Conservation (phyloP, 1,139 yeast genomes). For the Zygosaccharomyces sapae region DNA sequence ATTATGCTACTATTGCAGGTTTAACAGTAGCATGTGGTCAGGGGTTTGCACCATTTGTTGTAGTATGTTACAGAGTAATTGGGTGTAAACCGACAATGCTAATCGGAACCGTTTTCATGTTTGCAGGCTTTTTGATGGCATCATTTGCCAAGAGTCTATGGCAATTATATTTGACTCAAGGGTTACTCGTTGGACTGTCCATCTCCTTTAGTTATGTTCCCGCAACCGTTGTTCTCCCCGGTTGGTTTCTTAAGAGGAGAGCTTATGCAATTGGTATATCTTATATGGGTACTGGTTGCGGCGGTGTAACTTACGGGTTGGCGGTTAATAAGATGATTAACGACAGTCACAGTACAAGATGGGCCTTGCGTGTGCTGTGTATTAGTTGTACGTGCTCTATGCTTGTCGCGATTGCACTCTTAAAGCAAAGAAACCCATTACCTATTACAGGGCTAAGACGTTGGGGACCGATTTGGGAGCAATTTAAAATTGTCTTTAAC, state of each 20-base stretch:
- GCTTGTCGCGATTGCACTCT: conserved; percentile 40
- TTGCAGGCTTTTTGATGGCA: conserved; percentile 58
- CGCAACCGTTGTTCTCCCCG: conserved; percentile 51
- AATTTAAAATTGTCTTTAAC: conserved; percentile 17
- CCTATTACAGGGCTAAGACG: conserved; percentile 31
- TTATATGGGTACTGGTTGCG: conserved; percentile 58
- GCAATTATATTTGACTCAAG: conserved; percentile 69
- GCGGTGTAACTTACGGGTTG: conserved; percentile 46
- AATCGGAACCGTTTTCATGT: conserved; percentile 50
- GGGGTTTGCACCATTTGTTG: conserved; percentile 51
- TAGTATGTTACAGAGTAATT: conserved; percentile 38
- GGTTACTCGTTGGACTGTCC: conserved; percentile 59
- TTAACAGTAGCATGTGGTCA: conserved; percentile 57
- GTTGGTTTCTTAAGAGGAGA: conserved; percentile 57
- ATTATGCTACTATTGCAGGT: conserved; percentile 70
- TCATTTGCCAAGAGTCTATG: conserved; percentile 57
- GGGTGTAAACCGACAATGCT: conserved; percentile 42
- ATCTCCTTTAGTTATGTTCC: conserved; percentile 61
- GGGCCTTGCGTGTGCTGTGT: conserved; percentile 66
- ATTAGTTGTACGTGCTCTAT: conserved; percentile 40
- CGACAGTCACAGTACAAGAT: conserved; percentile 52
- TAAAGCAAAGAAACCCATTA: conserved; percentile 45
- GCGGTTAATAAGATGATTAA: conserved; percentile 41
- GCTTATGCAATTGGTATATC: conserved; percentile 55
- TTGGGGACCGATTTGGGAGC: conserved; percentile 16